These are phyloP conservation scores for Puccinia novopanici DNA, from an alignment of 1,284 basidiomycete species.

Conservation along the genomic window DNA sequence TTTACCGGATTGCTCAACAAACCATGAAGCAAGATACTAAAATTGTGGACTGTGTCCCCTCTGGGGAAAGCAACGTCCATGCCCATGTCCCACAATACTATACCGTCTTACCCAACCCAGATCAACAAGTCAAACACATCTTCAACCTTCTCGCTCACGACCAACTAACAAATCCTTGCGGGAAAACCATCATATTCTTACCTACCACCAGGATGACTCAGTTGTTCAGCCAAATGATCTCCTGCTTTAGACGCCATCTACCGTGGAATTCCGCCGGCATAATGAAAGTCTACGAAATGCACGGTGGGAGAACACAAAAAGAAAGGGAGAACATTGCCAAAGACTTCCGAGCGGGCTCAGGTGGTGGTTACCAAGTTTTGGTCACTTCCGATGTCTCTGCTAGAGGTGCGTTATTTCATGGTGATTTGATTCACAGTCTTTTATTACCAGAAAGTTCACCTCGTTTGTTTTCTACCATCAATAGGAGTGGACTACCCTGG, in stretches of 20 bases:
- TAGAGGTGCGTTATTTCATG: constrained; percentile 54
- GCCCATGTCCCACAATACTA: constrained; percentile 79
- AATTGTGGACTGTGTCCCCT: constrained; percentile 66
- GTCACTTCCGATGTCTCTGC: constrained; percentile 62
- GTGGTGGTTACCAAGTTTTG: constrained; percentile 52
- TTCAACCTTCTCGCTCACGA: constrained; percentile 83
- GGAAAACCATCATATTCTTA: constrained; percentile 84
- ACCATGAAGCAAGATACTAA: constrained; percentile 69
- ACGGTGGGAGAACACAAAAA: constrained; percentile 75
- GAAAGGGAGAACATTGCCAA: constrained; percentile 70
- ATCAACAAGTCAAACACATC: constrained; percentile 76
- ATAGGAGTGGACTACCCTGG: constrained; percentile 64
- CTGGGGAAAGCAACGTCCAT: constrained; percentile 69
- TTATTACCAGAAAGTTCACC: background rate
- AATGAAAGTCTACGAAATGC: constrained; percentile 76
- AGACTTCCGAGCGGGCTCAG: constrained; percentile 68
- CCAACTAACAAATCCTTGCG: constrained; percentile 69
- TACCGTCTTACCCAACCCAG: constrained; percentile 70
- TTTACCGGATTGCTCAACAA: constrained; percentile 63
- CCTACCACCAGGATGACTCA: constrained; percentile 85
- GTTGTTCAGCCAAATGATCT: constrained; percentile 70
- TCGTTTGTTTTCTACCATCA: background rate
- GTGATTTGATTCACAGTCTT: background rate
- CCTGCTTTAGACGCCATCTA: constrained; percentile 56
- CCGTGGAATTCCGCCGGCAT: constrained; percentile 61